Conservation (phyloP, 495 filamentous ascomycete genomes). For the Pyrenula massariospora region DNA sequence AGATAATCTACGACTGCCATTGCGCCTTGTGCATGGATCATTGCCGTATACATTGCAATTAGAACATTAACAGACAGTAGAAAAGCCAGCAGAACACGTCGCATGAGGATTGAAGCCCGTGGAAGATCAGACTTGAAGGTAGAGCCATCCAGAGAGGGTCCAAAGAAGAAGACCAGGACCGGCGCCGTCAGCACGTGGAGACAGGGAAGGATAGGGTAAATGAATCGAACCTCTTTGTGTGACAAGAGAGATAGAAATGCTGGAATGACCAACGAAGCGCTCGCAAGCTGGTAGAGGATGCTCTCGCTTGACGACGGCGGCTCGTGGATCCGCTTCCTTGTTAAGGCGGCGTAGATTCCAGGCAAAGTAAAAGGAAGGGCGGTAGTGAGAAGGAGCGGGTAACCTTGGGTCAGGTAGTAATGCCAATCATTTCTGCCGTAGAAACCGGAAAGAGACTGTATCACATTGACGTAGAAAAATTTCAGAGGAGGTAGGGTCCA, state of each 20-base stretch:
- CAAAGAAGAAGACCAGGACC: constrained; percentile 55
- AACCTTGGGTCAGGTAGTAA: constrained; percentile 85
- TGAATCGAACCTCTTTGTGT: constrained; percentile 96
- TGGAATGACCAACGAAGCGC: constrained; percentile 47
- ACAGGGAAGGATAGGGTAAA: constrained; percentile 82
- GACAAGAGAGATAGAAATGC: constrained; percentile 62
- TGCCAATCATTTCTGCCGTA: constrained; percentile 89
- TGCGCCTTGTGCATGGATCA: constrained; percentile 69
- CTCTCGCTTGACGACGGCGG: constrained; percentile 25
- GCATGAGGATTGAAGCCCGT: constrained; percentile 19
- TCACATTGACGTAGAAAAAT: constrained; percentile 88
- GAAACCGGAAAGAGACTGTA: constrained; percentile 74
- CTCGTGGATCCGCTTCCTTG: constrained; percentile 11
- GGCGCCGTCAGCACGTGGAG: constrained; percentile 71
- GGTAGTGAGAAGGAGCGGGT: constrained; percentile 78
- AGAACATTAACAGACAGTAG: constrained; percentile 54
- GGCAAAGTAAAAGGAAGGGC: constrained; percentile 61
- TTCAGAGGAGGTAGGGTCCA: constrained; percentile 87
- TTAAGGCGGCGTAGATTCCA: constrained; percentile 48
- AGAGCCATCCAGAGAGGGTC: constrained; percentile 23
- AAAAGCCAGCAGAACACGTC: constrained; percentile 41
- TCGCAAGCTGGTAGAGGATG: constrained; percentile 45
- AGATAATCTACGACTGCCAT: constrained; percentile 63
- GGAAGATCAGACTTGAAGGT: constrained; percentile 5
- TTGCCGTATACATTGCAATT: constrained; percentile 62